A percentile compares a stretch with the other conserved stretches of the same genome.
phyloP scores from a whole-genome alignment of 1,139 yeast genomes.

The Pneumocystis carinii region DNA sequence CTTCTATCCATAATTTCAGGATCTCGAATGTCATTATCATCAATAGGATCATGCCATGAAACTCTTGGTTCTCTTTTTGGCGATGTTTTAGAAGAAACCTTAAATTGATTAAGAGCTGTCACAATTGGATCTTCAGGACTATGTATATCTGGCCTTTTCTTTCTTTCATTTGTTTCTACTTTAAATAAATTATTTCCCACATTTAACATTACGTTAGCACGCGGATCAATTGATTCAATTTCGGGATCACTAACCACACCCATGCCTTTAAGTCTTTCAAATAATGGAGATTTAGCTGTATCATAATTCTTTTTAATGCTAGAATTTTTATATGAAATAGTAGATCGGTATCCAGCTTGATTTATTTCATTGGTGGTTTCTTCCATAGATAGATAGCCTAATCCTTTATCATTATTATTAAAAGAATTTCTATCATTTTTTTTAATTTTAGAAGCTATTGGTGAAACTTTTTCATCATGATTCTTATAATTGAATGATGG shows the following conservation, averaged over 20 bases:
- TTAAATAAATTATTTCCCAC: constrained; percentile 25
- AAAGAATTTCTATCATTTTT: background rate
- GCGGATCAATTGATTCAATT: constrained; percentile 7
- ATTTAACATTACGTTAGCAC: constrained; percentile 17
- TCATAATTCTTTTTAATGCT: background rate
- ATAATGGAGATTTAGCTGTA: background rate
- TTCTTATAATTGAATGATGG: background rate
- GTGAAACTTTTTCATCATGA: background rate
- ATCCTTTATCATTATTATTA: background rate
- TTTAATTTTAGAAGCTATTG: background rate
- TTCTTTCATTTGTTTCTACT: constrained; percentile 14
- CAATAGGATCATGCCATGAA: background rate
- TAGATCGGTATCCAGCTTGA: background rate
- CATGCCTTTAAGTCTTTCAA: background rate
- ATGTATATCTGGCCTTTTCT: background rate
- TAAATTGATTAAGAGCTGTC: constrained; percentile 50
- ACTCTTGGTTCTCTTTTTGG: background rate
- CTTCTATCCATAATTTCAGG: background rate
- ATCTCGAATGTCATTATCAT: background rate
- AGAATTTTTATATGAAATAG: background rate
- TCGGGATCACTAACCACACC: background rate
- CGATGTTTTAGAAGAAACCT: constrained; percentile 16
- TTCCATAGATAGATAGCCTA: background rate
- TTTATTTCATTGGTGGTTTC: background rate
- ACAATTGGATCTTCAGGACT: constrained; percentile 33